Base-by-base conservation (phyloP, 345 rosid genomes). In the Streptanthus diversifolius region DNA sequence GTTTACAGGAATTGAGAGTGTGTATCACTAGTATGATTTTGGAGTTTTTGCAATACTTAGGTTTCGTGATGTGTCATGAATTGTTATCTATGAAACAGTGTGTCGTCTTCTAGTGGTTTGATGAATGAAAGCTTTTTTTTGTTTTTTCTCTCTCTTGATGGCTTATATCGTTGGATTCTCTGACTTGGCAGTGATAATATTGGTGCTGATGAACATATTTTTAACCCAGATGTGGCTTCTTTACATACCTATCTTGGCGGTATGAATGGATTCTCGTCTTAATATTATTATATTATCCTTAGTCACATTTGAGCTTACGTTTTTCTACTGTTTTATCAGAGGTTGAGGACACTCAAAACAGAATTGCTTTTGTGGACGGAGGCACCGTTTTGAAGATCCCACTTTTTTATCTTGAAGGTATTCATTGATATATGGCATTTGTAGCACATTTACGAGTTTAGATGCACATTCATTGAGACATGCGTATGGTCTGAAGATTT, bases 211-310 rank as follows among this genome's bases (percentile, higher is more conserved):
- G 93, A 78, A 53, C 72, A 73, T 71, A 79, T 87, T 27, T 95
- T 89, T 80, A 80, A 95, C 74, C 81, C 96, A 12, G 47, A 82
- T 70, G 79, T 91, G 92, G 89, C 96, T 78, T 87, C 97, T 12
- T 51, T 91, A 65, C 99, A 95, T 79, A 82, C 91, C 0, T 95
- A 95, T 82, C 91, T 95, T 18, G 99, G 98, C 1, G 97, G 99
- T 95, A 84, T 75, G 87, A 21, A 39, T 12, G 0, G 5, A n/a
- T 32, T 63, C 43, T 63, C 35, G n/a, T 41, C 11, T 12, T 59
- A 45, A 37, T 35, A 12, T 2, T 6, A n/a, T 51, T 12, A 15
- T 5, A 4, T 59, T 62, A 3, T 48, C 0, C 29, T 57, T 12
- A 30, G 8, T 0, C 8, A 14, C 70, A 43, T 66, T 21, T 32